Evolutionary conservation across 495 filamentous ascomycete genomes (phyloP).

Genomic region (Neurospora sp.): DNA sequence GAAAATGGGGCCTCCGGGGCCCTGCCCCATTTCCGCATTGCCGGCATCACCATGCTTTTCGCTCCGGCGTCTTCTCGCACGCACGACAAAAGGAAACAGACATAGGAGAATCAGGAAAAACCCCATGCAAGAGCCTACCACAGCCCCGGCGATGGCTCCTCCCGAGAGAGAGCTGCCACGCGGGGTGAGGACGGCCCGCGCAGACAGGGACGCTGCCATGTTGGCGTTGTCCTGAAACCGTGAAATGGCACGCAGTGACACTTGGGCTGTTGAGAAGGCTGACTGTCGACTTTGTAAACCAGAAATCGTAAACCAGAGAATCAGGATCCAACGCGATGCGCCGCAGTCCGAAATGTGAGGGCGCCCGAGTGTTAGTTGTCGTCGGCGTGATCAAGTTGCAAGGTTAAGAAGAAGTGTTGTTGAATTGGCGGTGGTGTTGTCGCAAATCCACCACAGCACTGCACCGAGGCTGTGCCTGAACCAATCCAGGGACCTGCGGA

Average conservation of each 20-base stretch:
- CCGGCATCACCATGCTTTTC: constrained; percentile 13
- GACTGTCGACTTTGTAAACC: not conserved
- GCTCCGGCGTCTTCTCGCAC: constrained; percentile 15
- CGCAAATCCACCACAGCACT: not conserved
- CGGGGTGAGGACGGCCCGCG: constrained; percentile 18
- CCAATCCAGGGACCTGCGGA: not conserved
- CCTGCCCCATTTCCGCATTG: constrained; percentile 24
- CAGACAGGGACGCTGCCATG: constrained; percentile 10
- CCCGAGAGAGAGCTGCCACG: constrained; percentile 16
- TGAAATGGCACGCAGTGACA: constrained; percentile 1
- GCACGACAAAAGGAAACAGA: constrained; percentile 24
- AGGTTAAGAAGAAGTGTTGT: not conserved
- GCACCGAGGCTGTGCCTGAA: not conserved
- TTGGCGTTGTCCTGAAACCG: constrained; percentile 3
- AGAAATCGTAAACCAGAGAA: not conserved
- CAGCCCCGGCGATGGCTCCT: constrained; percentile 26
- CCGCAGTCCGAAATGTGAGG: not conserved
- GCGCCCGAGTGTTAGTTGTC: not conserved
- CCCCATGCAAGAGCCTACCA: constrained; percentile 24
- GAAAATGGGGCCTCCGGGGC: constrained; percentile 24
- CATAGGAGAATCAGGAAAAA: constrained; percentile 21
- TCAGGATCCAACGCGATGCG: not conserved
- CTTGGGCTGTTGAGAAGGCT: not conserved
- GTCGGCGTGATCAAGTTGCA: not conserved
- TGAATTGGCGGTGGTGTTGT: not conserved